Evolutionary conservation across 78 protist genomes (phyloP), one percentile per base, ranked within the genome.

Genomic region (Diacronema lutheri): DNA sequence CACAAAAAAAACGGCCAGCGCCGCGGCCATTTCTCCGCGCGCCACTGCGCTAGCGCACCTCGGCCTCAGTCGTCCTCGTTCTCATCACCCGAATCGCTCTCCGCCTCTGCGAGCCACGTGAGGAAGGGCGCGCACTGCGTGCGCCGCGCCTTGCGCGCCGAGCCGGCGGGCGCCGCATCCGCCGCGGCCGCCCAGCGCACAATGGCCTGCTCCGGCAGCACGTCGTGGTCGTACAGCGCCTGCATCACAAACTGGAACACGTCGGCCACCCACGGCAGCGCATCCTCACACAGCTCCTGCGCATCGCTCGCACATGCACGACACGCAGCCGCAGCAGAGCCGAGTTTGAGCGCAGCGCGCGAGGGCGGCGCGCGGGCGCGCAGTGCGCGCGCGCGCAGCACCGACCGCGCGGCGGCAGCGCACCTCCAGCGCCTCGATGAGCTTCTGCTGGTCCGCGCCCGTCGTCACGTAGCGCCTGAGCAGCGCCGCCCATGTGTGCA

Each of bases 401-500:
- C 64, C 64, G 33, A 3, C 25, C 33, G 26, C 26, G 20, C 64
- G 1, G 25, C 25, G 64, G 25, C 20, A 11, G 9, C 20, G 64
- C 20, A 58, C 33, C 64, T 44, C 64, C 25, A 58, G 9, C 25
- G 26, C 64, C 25, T 11, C 25, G 64, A 58, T 16, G 33, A 58
- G 64, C 64, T 25, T 10, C 25, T 3, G 9, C 33, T 58, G 64
- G 33, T 58, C 33, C 64, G 33, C 25, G 25, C 11, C 64, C 4
- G 26, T 12, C 25, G 31, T 66, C 29, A 35, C 77, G 44, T 64
- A 65, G 40, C 40, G 29, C 44, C 16, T 14, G 79, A 81, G 86
- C 61, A 81, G 86, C 55, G 62, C 33, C 29, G 38, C 71, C 86
- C 86, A 81, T 37, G 16, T 12, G 50, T 41, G n/a, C 44, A 65